phyloP scores from a whole-genome alignment of 2,329 filamentous ascomycete genomes.

The Fusarium sp. region DNA sequence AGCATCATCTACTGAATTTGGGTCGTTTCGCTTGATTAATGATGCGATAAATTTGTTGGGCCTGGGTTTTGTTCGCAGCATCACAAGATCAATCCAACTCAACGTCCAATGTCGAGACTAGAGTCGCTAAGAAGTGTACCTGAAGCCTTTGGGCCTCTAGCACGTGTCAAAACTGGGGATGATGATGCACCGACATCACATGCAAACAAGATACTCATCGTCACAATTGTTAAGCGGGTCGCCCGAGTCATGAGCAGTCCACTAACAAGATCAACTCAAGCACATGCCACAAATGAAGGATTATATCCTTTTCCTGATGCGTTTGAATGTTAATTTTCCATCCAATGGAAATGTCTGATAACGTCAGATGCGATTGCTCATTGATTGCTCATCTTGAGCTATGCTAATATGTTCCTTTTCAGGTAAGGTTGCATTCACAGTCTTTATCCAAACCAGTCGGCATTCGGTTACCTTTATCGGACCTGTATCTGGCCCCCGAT shows the following conservation, averaged over 20 bases:
- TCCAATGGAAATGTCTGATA: constrained; percentile 24
- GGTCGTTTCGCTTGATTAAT: constrained; percentile 5
- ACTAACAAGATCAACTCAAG: constrained; percentile 31
- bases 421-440: background rate
- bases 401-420: constrained; percentile 6
- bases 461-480: constrained; percentile 23
- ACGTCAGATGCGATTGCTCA: constrained; percentile 20
- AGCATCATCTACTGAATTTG: constrained; percentile 2
- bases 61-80: background rate
- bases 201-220: constrained; percentile 29
- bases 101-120: constrained; percentile 6
- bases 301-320: constrained; percentile 26
- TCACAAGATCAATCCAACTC: constrained; percentile 26
- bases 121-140: constrained; percentile 15
- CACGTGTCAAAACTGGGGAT: constrained; percentile 43
- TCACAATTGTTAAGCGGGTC: constrained; percentile 27
- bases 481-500: constrained; percentile 14
- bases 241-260: constrained; percentile 27
- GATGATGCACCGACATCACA: constrained; percentile 37
- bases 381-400: constrained; percentile 19
- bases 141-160: constrained; percentile 27
- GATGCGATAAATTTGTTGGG: constrained; percentile 12
- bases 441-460: constrained; percentile 29
- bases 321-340: constrained; percentile 25
- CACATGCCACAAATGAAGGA: constrained; percentile 15